Percentiles rank a stretch among this genome's conserved stretches.
Evolutionary conservation across 1,139 yeast genomes (phyloP).

Genomic region (Nakaseomyces glabratus): DNA sequence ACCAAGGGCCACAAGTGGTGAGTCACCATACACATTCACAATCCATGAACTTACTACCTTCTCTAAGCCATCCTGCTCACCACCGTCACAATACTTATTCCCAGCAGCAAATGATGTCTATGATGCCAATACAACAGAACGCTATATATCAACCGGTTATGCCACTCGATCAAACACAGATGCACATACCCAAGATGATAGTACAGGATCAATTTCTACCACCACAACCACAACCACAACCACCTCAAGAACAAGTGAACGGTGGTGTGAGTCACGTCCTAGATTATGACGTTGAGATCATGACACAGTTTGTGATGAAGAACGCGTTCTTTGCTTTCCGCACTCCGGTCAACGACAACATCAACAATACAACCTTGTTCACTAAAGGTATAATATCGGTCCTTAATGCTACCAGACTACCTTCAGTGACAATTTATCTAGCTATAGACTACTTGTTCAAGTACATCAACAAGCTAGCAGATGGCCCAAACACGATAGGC

Average conservation of each 20-base stretch:
- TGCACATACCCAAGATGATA: slow-evolving; percentile 7
- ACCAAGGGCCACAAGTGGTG: neutral
- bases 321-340: slow-evolving; percentile 55
- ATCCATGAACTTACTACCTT: neutral
- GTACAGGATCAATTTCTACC: too few species aligned
- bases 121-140: slow-evolving; percentile 1
- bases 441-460: slow-evolving; percentile 60
- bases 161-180: slow-evolving; percentile 6
- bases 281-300: slow-evolving; percentile 67
- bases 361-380: slow-evolving; percentile 45
- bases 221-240: slow-evolving; percentile 4
- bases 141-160: neutral
- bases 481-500: slow-evolving; percentile 26
- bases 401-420: slow-evolving; percentile 80
- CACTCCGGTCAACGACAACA: slow-evolving; percentile 29
- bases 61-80: neutral
- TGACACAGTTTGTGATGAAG: slow-evolving; percentile 59
- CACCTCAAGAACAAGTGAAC: slow-evolving; percentile 30
- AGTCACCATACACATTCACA: neutral
- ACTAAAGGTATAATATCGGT: slow-evolving; percentile 57
- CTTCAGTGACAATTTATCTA: slow-evolving; percentile 69
- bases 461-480: slow-evolving; percentile 35
- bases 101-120: neutral
- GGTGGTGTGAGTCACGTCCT: slow-evolving; percentile 74
- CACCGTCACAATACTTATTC: slow-evolving; percentile 2